These are phyloP conservation scores for Boletales sp. DNA, from an alignment of 768 basidiomycete genomes.

Conservation along the genomic window DNA sequence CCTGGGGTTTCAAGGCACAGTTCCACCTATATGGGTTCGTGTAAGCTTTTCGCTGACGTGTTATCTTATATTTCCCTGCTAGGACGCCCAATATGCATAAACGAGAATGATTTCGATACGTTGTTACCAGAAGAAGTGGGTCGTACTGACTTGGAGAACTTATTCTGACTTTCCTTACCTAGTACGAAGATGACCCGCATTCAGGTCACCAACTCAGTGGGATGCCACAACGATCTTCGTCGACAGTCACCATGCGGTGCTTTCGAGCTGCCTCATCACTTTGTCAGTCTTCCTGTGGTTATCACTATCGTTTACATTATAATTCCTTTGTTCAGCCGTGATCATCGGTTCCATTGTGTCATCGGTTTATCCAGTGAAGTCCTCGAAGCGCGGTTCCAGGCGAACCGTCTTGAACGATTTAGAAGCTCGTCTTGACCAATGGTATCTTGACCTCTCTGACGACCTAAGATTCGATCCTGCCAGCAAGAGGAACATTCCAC, in stretches of 20 bases:
- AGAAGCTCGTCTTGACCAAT: constrained; percentile 69
- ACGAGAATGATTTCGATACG: constrained; percentile 68
- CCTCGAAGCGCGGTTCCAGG: constrained; percentile 42
- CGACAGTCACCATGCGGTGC: constrained; percentile 42
- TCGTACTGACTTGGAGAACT: background rate
- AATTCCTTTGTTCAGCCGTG: constrained; percentile 42
- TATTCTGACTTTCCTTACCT: constrained; percentile 8
- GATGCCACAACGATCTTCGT: constrained; percentile 37
- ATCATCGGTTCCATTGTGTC: constrained; percentile 67
- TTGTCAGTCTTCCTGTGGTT: constrained; percentile 39
- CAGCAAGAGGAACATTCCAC: constrained; percentile 49
- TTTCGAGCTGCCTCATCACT: constrained; percentile 57
- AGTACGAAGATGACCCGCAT: constrained; percentile 64
- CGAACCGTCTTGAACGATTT: constrained; percentile 49
- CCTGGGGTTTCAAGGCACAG: constrained; percentile 46
- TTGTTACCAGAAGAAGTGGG: constrained; percentile 57
- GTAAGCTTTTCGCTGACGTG: background rate
- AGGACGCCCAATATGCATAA: constrained; percentile 68
- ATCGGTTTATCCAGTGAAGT: constrained; percentile 66
- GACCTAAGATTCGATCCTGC: constrained; percentile 56
- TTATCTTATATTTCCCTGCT: constrained; percentile 7
- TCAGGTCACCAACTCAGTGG: constrained; percentile 40
- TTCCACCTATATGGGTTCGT: constrained; percentile 69
- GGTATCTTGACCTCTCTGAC: constrained; percentile 69
- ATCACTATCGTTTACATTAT: constrained; percentile 6